These are phyloP conservation scores for Agaricus subrufescens DNA, from an alignment of 768 basidiomycete species.

Conservation along the genomic window DNA sequence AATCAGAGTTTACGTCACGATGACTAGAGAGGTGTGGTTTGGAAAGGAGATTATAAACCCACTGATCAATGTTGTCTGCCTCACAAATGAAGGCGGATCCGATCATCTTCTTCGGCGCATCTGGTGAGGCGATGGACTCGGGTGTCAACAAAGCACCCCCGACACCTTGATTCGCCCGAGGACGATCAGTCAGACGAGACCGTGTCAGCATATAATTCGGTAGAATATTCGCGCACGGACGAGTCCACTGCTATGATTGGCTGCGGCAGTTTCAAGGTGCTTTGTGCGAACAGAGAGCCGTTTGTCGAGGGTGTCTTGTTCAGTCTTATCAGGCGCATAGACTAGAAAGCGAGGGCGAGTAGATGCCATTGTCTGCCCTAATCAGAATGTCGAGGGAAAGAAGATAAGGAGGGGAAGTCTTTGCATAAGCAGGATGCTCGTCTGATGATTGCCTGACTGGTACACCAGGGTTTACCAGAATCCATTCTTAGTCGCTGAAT, in stretches of 20 bases:
- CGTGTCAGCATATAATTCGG: neutral
- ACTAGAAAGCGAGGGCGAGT: conserved; percentile 35
- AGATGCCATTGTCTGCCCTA: conserved; percentile 10
- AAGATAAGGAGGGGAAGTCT: neutral
- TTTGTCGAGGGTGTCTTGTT: conserved; percentile 50
- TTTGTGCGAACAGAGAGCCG: conserved; percentile 49
- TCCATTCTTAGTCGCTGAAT: too few species aligned
- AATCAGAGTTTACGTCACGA: neutral
- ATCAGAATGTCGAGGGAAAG: neutral
- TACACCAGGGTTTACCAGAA: too few species aligned
- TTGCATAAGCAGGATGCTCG: neutral
- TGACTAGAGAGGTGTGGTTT: neutral
- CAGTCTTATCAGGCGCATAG: conserved; percentile 63
- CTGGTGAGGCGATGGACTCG: conserved; percentile 44
- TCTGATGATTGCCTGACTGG: too few species aligned
- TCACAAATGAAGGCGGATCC: conserved; percentile 57
- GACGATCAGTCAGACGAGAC: neutral
- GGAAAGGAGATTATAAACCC: conserved; percentile 17
- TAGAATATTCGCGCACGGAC: conserved; percentile 38
- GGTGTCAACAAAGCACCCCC: conserved; percentile 58
- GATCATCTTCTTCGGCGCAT: conserved; percentile 49
- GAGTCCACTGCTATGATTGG: conserved; percentile 35
- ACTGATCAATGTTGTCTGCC: conserved; percentile 48
- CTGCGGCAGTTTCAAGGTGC: conserved; percentile 46
- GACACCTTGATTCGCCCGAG: conserved; percentile 33